Conservation (phyloP, 2,329 filamentous ascomycete genomes). For the Trichoderma gracile region DNA sequence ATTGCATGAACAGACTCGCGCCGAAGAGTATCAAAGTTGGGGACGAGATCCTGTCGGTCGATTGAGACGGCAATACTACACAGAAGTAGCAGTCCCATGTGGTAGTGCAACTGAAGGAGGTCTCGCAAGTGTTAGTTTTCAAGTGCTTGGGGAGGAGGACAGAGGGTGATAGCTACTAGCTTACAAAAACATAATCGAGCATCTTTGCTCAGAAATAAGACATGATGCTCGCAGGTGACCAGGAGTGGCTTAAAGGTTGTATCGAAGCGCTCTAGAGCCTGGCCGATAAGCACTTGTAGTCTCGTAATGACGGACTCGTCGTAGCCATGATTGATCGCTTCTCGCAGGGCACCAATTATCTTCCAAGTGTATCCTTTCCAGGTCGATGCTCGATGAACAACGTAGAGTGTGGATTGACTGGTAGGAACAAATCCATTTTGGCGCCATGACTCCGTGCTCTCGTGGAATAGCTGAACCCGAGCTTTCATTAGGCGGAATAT, state of each 20-base stretch:
- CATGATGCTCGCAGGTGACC: neutral
- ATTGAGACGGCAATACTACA: neutral
- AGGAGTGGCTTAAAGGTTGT: slow-evolving; percentile 12
- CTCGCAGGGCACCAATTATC: slow-evolving; percentile 4
- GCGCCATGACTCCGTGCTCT: slow-evolving; percentile 3
- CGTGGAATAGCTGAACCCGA: slow-evolving; percentile 13
- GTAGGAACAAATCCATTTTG: slow-evolving; percentile 5
- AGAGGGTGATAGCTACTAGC: neutral
- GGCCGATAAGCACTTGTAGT: neutral
- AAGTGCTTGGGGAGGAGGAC: neutral
- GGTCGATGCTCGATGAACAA: slow-evolving; percentile 8
- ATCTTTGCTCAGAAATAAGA: slow-evolving; percentile 2
- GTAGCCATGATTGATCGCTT: slow-evolving; percentile 10
- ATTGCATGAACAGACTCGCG: slow-evolving; percentile 10
- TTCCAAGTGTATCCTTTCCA: slow-evolving; percentile 18
- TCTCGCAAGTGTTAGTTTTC: neutral
- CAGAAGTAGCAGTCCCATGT: slow-evolving; percentile 3
- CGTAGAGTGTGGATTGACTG: neutral
- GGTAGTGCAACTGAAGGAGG: slow-evolving; percentile 10
- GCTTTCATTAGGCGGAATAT: slow-evolving; percentile 3
- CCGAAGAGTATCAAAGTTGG: neutral
- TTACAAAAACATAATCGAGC: slow-evolving; percentile 13
- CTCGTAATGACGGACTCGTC: neutral
- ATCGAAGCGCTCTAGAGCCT: neutral
- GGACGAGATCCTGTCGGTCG: neutral